Conservation (phyloP, 2,329 filamentous ascomycete species). For the Colletotrichum neosansevieriae region DNA sequence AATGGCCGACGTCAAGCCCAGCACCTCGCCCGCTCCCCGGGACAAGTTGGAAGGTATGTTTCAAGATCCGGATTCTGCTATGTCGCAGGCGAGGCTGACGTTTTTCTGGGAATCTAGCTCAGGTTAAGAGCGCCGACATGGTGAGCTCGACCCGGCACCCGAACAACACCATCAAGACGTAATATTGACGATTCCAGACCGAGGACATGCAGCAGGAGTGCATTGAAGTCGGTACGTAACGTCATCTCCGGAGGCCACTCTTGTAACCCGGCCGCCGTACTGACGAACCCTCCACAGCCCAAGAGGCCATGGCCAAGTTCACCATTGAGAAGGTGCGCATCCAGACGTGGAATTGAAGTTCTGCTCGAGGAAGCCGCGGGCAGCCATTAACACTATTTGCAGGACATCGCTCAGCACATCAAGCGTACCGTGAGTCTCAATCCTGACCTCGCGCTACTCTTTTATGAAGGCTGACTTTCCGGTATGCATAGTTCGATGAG, state of each 20-base stretch:
- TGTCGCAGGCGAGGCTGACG: conserved; percentile 15
- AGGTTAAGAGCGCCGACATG: conserved; percentile 99
- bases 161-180: neutral
- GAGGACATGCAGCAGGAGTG: conserved; percentile 98
- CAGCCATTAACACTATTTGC: conserved; percentile 18
- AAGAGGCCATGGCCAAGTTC: conserved; percentile 73
- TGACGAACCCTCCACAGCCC: conserved; percentile 56
- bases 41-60: conserved; percentile 81
- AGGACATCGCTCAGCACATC: conserved; percentile 97
- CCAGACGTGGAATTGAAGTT: neutral
- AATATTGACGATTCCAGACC: conserved; percentile 68
- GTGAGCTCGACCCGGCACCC: conserved; percentile 63
- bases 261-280: conserved; percentile 19
- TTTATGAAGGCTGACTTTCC: conserved; percentile 16
- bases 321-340: conserved; percentile 69
- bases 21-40: conserved; percentile 62
- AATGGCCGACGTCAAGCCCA: conserved; percentile 55
- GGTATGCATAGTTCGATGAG: conserved; percentile 83
- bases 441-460: conserved; percentile 17
- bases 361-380: conserved; percentile 21
- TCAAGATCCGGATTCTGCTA: conserved; percentile 5
- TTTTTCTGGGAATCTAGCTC: conserved; percentile 68
- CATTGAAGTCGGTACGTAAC: conserved; percentile 88
- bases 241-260: conserved; percentile 4
- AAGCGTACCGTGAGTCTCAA: conserved; percentile 81